Percentiles rank a stretch among this genome's conserved stretches.
phyloP scores from a whole-genome alignment of 768 basidiomycete genomes.

The Amanita pseudoporphyria region DNA sequence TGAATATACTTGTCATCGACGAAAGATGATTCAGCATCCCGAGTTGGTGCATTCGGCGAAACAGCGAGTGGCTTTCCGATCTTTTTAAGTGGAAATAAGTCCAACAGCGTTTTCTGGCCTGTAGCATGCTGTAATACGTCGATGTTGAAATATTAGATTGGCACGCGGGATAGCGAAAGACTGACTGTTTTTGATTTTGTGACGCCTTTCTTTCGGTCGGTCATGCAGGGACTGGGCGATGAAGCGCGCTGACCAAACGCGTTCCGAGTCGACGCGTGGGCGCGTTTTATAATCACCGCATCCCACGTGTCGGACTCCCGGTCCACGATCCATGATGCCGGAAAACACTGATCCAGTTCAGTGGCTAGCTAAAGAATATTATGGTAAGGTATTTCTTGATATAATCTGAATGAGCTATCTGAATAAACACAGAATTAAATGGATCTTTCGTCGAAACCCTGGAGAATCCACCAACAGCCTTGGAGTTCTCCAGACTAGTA shows the following conservation, averaged over 20 bases:
- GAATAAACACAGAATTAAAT: neutral
- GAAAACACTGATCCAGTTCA: neutral
- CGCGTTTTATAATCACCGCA: neutral
- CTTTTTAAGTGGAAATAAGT: constrained; percentile 23
- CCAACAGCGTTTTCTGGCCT: constrained; percentile 33
- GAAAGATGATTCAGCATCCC: neutral
- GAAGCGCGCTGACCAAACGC: neutral
- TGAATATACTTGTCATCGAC: neutral
- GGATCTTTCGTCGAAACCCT: constrained; percentile 31
- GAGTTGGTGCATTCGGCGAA: neutral
- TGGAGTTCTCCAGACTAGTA: constrained; percentile 62
- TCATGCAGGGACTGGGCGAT: constrained; percentile 12
- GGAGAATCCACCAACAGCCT: constrained; percentile 45
- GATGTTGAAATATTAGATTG: constrained; percentile 4
- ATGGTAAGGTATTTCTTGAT: constrained; percentile 18
- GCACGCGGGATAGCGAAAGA: constrained; percentile 5
- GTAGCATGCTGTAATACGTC: constrained; percentile 12
- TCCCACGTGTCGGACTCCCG: neutral
- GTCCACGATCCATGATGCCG: neutral
- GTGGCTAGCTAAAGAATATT: constrained; percentile 32
- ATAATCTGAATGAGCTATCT: neutral
- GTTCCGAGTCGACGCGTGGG: neutral
- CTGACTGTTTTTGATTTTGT: constrained; percentile 19
- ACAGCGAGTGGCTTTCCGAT: neutral
- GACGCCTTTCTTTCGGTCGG: constrained; percentile 16